Percentiles rank a stretch among this genome's conserved stretches.
phyloP scores from a whole-genome alignment of 2,329 filamentous ascomycete genomes.

The Aphanocladium album region DNA sequence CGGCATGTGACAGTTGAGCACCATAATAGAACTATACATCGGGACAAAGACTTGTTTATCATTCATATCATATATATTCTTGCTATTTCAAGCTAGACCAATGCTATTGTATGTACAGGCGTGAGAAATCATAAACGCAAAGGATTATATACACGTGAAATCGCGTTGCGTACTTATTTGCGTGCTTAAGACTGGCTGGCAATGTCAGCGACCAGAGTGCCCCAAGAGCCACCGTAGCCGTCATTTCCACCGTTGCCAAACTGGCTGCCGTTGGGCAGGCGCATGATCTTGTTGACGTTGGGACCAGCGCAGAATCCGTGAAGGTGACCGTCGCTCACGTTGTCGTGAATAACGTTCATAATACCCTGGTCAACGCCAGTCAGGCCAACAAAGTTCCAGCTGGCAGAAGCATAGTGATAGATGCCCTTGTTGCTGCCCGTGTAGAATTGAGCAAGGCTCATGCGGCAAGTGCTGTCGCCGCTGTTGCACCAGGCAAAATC shows the following conservation, averaged over 20 bases:
- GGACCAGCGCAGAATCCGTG: constrained; percentile 17
- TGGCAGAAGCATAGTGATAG: constrained; percentile 8
- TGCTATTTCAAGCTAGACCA: neutral
- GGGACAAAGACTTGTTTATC: no score
- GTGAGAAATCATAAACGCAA: neutral
- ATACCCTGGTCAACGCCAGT: constrained; percentile 16
- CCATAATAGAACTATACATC: no score
- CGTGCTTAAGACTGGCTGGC: constrained; percentile 14
- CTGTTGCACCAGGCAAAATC: constrained; percentile 36
- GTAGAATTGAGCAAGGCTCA: constrained; percentile 39
- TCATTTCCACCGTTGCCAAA: constrained; percentile 17
- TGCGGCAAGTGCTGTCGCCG: constrained; percentile 33
- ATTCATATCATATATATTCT: neutral
- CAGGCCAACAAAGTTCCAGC: constrained; percentile 11
- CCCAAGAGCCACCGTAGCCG: constrained; percentile 18
- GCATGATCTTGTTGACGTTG: constrained; percentile 13
- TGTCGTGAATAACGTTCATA: constrained; percentile 18
- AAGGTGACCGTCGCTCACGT: constrained; percentile 12
- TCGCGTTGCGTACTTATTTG: neutral
- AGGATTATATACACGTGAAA: neutral
- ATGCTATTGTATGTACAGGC: neutral
- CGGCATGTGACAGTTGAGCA: neutral
- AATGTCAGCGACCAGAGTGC: constrained; percentile 16
- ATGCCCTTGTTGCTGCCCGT: constrained; percentile 23
- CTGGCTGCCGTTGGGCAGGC: constrained; percentile 13